phyloP scores from a whole-genome alignment of 306 rosid genomes.

The Lathyrus oleraceus region DNA sequence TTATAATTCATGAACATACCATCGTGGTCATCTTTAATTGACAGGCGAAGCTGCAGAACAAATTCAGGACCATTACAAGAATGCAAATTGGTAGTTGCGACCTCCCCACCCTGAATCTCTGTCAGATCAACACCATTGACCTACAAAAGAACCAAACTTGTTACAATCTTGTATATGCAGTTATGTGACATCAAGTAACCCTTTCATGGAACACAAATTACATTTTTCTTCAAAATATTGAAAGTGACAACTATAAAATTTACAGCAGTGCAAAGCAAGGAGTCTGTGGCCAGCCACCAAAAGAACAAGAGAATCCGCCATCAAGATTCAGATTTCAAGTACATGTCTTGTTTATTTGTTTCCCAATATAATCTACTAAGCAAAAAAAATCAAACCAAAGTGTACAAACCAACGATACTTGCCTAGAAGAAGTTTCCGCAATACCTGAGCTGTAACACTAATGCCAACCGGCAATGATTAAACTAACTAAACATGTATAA shows the following conservation, averaged over 20 bases:
- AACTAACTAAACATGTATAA: neutral
- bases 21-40: neutral
- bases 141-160: slow-evolving; percentile 35
- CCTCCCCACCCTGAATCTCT: slow-evolving; percentile 66
- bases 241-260: neutral
- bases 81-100: slow-evolving; percentile 60
- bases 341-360: neutral
- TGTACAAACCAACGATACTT: neutral
- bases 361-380: slow-evolving; percentile 3
- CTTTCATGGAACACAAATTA: neutral
- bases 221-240: neutral
- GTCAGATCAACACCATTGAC: slow-evolving; percentile 57
- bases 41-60: slow-evolving; percentile 57
- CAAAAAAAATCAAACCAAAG: neutral
- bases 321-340: slow-evolving; percentile 1
- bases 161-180: slow-evolving; percentile 1
- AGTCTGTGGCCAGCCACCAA: neutral
- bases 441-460: neutral
- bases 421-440: neutral
- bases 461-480: neutral
- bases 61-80: slow-evolving; percentile 69
- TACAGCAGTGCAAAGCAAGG: neutral
- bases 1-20: neutral
- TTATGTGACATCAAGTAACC: neutral
- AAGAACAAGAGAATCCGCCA: neutral